Conservation (phyloP, 805 yeast genomes). For the Wickerhamomyces hampshirensis region DNA sequence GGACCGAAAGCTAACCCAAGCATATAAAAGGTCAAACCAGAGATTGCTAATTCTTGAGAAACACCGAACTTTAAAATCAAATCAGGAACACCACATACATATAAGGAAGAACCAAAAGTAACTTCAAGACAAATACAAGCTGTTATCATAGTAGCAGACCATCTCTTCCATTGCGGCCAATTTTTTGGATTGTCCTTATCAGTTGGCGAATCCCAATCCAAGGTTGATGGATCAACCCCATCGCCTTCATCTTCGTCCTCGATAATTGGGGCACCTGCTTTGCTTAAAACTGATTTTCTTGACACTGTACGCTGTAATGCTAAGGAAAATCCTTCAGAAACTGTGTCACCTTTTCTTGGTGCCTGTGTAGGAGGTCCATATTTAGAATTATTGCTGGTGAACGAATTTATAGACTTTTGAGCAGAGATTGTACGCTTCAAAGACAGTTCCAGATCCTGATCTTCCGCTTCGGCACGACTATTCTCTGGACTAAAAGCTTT, state of each 20-base stretch:
- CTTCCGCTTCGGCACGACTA: too few relatives aligned
- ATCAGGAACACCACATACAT: constrained; percentile 59
- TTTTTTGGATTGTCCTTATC: constrained; percentile 65
- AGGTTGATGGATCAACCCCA: constrained; percentile 33
- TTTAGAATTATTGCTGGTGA: constrained; percentile 10
- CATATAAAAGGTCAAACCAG: constrained; percentile 67
- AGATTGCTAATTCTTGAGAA: constrained; percentile 54
- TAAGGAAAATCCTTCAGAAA: constrained; percentile 19
- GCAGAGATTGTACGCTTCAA: constrained; percentile 8
- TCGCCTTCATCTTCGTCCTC: constrained; percentile 12
- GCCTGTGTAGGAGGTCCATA: constrained; percentile 18
- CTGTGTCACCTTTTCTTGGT: too few relatives aligned
- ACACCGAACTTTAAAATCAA: constrained; percentile 43
- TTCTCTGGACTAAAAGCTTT: background rate
- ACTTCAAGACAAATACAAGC: constrained; percentile 64
- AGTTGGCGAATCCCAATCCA: constrained; percentile 58
- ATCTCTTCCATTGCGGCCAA: constrained; percentile 61
- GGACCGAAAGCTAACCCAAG: constrained; percentile 73
- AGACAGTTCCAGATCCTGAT: too few relatives aligned
- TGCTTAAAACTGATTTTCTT: constrained; percentile 21
- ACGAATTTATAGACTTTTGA: constrained; percentile 14
- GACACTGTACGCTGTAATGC: constrained; percentile 23
- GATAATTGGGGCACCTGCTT: constrained; percentile 1
- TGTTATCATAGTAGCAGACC: constrained; percentile 61
- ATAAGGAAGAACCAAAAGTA: constrained; percentile 72